Conservation (phyloP, 2,329 filamentous ascomycete genomes). For the Alternaria infectoria region DNA sequence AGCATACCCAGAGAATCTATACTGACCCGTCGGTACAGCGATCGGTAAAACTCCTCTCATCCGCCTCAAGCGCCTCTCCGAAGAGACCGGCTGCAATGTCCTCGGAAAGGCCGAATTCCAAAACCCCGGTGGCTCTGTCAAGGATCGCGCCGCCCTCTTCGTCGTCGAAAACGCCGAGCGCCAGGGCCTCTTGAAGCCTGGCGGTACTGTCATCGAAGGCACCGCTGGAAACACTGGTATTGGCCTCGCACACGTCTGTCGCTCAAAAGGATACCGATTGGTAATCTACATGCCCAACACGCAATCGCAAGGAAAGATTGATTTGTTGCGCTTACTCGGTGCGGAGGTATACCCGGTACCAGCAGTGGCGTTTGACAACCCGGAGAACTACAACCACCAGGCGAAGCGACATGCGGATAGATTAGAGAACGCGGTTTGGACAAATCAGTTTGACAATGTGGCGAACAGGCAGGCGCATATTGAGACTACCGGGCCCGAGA, state of each 20-base stretch:
- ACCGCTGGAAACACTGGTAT: constrained; percentile 98
- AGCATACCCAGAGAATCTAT: not conserved
- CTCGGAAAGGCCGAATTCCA: constrained; percentile 98
- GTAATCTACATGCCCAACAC: constrained; percentile 99
- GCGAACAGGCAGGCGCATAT: constrained; percentile 94
- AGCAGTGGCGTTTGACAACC: constrained; percentile 93
- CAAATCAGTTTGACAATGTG: constrained; percentile 97
- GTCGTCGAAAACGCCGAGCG: constrained; percentile 94
- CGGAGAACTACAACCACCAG: constrained; percentile 97
- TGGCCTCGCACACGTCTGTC: constrained; percentile 94
- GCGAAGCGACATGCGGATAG: constrained; percentile 86
- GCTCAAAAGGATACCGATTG: constrained; percentile 87
- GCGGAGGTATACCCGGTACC: constrained; percentile 96
- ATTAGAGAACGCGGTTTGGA: constrained; percentile 92
- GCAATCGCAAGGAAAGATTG: constrained; percentile 97
- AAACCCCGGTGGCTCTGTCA: constrained; percentile 95
- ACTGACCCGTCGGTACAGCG: constrained; percentile 59
- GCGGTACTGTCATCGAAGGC: constrained; percentile 94
- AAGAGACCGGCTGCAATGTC: constrained; percentile 90
- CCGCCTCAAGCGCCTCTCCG: constrained; percentile 83
- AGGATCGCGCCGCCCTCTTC: constrained; percentile 94
- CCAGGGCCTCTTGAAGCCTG: constrained; percentile 77
- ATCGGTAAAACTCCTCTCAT: constrained; percentile 98
- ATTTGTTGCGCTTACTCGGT: constrained; percentile 85
- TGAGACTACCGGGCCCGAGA: constrained; percentile 96